phyloP scores from a whole-genome alignment of 306 rosid species.

The Prunus salicina region DNA sequence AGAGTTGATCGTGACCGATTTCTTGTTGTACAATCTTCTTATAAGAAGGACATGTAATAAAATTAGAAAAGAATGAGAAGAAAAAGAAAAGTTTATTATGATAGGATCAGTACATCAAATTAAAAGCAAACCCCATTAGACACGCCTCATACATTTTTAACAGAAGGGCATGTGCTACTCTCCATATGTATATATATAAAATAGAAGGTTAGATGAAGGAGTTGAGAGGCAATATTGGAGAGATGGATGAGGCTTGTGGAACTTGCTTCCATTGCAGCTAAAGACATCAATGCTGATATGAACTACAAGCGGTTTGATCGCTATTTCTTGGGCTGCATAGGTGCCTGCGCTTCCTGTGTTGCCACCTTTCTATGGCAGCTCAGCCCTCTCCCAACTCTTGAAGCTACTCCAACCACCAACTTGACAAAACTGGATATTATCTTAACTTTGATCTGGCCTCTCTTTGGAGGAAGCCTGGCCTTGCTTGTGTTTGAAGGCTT shows the following conservation, averaged over 20 bases:
- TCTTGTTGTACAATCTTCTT: no score
- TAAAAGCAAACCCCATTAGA: no score
- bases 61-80: no score
- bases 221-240: not conserved
- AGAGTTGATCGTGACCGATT: no score
- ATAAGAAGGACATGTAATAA: no score
- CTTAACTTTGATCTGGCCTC: constrained; percentile 61
- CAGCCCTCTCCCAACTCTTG: constrained; percentile 34
- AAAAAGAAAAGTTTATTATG: no score
- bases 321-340: not conserved
- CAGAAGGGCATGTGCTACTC: no score
- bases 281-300: not conserved
- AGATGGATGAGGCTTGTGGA: not conserved
- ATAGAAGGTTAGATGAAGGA: not conserved
- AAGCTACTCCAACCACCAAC: constrained; percentile 15
- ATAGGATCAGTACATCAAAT: no score
- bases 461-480: constrained; percentile 48
- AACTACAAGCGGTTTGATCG: not conserved
- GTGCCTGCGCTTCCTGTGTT: not conserved
- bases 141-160: no score
- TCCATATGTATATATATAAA: no score
- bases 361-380: constrained; percentile 13
- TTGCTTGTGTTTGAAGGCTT: constrained; percentile 11
- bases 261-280: not conserved
- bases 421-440: constrained; percentile 32